phyloP scores from a whole-genome alignment of 495 filamentous ascomycete genomes.

The Tetracladium marchalianum region DNA sequence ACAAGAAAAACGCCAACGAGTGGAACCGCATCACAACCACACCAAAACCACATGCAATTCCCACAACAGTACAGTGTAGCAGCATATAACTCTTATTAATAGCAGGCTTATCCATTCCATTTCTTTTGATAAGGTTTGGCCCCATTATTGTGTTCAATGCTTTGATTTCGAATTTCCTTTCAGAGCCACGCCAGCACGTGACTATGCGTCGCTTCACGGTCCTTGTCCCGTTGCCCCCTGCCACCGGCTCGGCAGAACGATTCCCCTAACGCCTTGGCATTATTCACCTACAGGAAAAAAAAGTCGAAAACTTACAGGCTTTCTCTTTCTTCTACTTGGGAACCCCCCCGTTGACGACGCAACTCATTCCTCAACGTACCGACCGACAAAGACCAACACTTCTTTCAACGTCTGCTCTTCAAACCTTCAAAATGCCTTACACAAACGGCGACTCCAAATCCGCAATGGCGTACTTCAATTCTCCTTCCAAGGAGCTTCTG shows the following conservation, averaged over 20 bases:
- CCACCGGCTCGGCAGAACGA: conserved; percentile 4
- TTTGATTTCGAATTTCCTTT: too few relatives aligned
- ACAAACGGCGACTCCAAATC: conserved; percentile 48
- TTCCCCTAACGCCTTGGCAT: conserved; percentile 5
- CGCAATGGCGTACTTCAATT: conserved; percentile 18
- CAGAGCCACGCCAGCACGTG: too few relatives aligned
- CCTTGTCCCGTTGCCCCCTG: not conserved
- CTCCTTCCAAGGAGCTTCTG: conserved; percentile 29
- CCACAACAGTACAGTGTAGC: too few relatives aligned
- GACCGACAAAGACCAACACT: conserved; percentile 13
- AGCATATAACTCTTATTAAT: too few relatives aligned
- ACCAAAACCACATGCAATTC: too few relatives aligned
- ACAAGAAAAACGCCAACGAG: too few relatives aligned
- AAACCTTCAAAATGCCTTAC: conserved; percentile 51
- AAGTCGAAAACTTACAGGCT: conserved; percentile 28
- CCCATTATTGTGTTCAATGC: too few relatives aligned
- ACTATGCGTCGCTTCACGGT: not conserved
- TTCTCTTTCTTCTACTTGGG: conserved; percentile 48
- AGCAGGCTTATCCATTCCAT: too few relatives aligned
- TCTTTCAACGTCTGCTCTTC: conserved; percentile 10
- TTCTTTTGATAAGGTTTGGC: too few relatives aligned
- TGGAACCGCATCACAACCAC: too few relatives aligned
- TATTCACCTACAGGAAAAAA: conserved; percentile 23
- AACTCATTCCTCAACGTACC: conserved; percentile 12
- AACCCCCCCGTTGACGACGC: conserved; percentile 43